These are phyloP conservation scores for Urtica urens DNA, from an alignment of 306 rosid genomes.

Conservation along the genomic window DNA sequence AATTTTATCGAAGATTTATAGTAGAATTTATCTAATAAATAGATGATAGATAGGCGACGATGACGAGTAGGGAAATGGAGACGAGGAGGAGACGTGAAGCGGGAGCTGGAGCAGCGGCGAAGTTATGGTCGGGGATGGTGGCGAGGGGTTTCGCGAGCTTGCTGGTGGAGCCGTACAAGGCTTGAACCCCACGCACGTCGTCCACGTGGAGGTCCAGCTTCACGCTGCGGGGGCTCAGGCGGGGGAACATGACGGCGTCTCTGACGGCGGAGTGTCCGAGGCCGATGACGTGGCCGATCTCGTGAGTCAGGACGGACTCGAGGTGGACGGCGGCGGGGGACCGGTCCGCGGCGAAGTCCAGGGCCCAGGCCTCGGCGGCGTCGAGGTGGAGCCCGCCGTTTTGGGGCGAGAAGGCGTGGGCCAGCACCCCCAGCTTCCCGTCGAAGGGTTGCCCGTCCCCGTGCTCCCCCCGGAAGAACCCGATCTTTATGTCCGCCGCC, in stretches of 20 bases:
- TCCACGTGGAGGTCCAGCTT: conserved; percentile 61
- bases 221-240: conserved; percentile 58
- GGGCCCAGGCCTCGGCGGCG: conserved; percentile 75
- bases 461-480: conserved; percentile 68
- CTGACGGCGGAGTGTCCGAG: conserved; percentile 62
- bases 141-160: too few relatives aligned
- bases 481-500: conserved; percentile 61
- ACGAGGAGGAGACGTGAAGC: too few relatives aligned
- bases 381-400: conserved; percentile 88
- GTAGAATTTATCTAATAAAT: too few relatives aligned
- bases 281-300: conserved; percentile 93
- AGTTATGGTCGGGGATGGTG: too few relatives aligned
- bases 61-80: too few relatives aligned
- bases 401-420: conserved; percentile 84
- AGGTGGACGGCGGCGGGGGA: conserved; percentile 82
- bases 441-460: conserved; percentile 94
- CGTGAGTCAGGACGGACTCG: conserved; percentile 93
- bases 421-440: conserved; percentile 75
- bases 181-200: conserved; percentile 86
- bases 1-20: too few relatives aligned
- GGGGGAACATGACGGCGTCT: conserved; percentile 89
- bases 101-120: too few relatives aligned
- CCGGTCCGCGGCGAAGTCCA: conserved; percentile 41
- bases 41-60: too few relatives aligned
- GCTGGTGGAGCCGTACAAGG: conserved; percentile 79